Conservation (phyloP, 352 stramenopile genomes). For the Globisporangium okanoganense region DNA sequence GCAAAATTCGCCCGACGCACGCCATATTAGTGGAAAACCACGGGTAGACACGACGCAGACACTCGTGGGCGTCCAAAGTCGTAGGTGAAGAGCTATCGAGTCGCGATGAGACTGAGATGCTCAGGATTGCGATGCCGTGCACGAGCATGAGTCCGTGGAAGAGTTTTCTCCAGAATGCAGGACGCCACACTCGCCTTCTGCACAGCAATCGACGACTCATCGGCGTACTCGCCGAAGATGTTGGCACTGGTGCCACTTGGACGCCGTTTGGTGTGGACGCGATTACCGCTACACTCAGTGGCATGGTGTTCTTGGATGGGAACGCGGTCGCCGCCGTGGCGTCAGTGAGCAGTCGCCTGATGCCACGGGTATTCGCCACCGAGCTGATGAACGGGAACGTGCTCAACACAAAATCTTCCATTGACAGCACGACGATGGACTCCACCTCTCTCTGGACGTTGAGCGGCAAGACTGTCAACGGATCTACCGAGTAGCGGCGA, state of each 20-base stretch:
- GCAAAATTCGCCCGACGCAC: neutral
- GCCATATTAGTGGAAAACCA: neutral
- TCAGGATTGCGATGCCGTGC: neutral
- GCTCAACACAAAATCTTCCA: neutral
- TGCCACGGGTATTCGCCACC: neutral
- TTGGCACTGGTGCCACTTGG: neutral
- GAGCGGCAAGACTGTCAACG: neutral
- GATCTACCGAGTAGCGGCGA: neutral
- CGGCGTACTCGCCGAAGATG: neutral
- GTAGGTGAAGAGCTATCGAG: neutral
- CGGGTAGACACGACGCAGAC: neutral
- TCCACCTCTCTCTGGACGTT: neutral
- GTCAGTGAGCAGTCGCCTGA: neutral
- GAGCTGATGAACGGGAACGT: constrained; percentile 1
- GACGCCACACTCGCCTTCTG: neutral
- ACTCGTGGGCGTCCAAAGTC: neutral
- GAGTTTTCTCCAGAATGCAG: neutral
- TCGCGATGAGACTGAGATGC: neutral
- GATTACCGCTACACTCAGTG: neutral
- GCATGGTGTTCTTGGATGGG: neutral
- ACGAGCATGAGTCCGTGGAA: neutral
- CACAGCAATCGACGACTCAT: neutral
- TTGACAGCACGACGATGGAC: neutral
- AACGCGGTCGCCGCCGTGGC: neutral
- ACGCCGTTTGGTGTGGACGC: neutral